These are phyloP conservation scores for Colletotrichum musicola DNA, from an alignment of 2,329 filamentous ascomycete species.

Conservation along the genomic window DNA sequence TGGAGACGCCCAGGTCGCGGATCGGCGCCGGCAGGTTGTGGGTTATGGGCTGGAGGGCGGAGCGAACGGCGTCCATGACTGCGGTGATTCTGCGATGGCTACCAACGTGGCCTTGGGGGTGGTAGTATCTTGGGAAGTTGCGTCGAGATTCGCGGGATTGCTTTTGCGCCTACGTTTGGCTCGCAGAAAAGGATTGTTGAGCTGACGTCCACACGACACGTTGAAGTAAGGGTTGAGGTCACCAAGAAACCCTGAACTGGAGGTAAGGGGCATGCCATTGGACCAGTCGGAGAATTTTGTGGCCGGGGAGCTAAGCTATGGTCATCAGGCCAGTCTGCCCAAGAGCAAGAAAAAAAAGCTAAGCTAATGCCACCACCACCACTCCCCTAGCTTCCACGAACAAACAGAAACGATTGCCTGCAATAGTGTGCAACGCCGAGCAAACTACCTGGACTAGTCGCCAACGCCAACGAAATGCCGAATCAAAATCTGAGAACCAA, in stretches of 20 bases:
- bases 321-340: slow-evolving; percentile 7
- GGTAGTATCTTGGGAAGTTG: neutral
- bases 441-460: too few species aligned
- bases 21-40: slow-evolving; percentile 80
- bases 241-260: slow-evolving; percentile 36
- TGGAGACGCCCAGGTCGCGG: slow-evolving; percentile 78
- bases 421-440: too few species aligned
- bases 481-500: neutral
- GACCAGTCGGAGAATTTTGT: slow-evolving; percentile 34
- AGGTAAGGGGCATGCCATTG: slow-evolving; percentile 10
- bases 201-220: slow-evolving; percentile 32
- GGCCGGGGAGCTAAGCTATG: slow-evolving; percentile 15
- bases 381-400: neutral
- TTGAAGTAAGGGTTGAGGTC: slow-evolving; percentile 39
- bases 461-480: neutral
- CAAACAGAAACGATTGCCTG: neutral
- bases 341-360: neutral
- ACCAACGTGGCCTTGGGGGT: neutral
- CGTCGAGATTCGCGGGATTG: slow-evolving; percentile 2
- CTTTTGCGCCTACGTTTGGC: neutral
- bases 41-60: slow-evolving; percentile 76
- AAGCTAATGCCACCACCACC: slow-evolving; percentile 3
- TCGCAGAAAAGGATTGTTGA: slow-evolving; percentile 29
- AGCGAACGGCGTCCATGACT: slow-evolving; percentile 72
- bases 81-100: slow-evolving; percentile 3